Conservation (phyloP, 1,284 basidiomycete species). For the Trichosporon faecale region DNA sequence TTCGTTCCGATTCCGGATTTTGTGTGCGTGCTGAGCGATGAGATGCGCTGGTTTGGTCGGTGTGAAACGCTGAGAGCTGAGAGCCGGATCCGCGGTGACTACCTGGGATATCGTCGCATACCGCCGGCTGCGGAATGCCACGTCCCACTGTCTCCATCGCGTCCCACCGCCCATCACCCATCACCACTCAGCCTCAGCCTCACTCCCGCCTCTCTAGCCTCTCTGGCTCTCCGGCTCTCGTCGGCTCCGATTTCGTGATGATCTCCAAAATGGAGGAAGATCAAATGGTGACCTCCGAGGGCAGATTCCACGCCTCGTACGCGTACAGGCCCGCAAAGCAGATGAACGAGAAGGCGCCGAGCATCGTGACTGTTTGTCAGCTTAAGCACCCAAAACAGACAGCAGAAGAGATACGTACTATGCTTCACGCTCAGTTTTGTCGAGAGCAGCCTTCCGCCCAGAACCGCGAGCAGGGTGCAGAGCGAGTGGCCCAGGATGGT, state of each 20-base stretch:
- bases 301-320: constrained; percentile 60
- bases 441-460: constrained; percentile 85
- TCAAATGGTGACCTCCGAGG: not conserved
- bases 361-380: constrained; percentile 67
- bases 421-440: constrained; percentile 93
- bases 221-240: too few species aligned
- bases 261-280: too few species aligned
- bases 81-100: not conserved
- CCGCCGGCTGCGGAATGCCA: too few species aligned
- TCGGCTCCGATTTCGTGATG: too few species aligned
- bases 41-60: too few species aligned
- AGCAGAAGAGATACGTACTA: constrained; percentile 59
- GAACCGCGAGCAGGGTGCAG: constrained; percentile 85
- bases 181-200: too few species aligned
- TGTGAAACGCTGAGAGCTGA: not conserved
- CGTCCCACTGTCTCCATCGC: too few species aligned
- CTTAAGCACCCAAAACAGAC: not conserved
- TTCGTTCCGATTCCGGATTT: too few species aligned
- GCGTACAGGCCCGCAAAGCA: constrained; percentile 75
- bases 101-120: too few species aligned
- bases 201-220: too few species aligned
- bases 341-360: constrained; percentile 77
- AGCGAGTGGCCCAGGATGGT: constrained; percentile 84
- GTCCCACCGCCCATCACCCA: too few species aligned
- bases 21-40: too few species aligned